Base-by-base conservation (phyloP, 306 rosid species). In the Corylus avellana region DNA sequence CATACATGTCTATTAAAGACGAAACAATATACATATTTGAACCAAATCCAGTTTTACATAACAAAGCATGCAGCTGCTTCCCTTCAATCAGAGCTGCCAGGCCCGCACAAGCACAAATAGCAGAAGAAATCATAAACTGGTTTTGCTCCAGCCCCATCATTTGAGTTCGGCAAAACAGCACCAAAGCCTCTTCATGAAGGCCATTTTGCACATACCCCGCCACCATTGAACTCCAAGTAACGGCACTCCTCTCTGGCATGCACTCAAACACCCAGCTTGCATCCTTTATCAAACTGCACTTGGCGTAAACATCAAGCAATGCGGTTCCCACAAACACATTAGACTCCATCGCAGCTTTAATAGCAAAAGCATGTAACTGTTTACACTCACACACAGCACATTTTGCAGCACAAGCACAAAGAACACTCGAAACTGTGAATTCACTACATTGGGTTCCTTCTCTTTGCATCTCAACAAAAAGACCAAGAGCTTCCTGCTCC, bases 191-290 rank as follows among this genome's bases (percentile, higher is more conserved):
- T 84, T 95, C 96, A 48, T 85, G 86, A 55, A 81, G 77, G 79
- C 84, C 94, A 84, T 88, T 91, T 74, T 90, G 97, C 61, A 87
- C 95, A 32, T 79, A 90, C 42, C 98, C 96, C 0, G 98, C 88
- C 61, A 83, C 79, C 92, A 92, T 88, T 17, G 98, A 95, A 89
- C 95, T 92, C 98, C 98, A 95, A 0, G 97, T 95, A 54, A 95
- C 97, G 53, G 64, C 85, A 82, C 70, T 92, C 68, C 78, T 89
- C 78, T 91, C 90, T 0, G 92, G 89, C 94, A 94, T 90, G 62
- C 85, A 83, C 82, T 84, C 85, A 67, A 92, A 92, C 27, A 95
- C 86, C 78, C 18, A 37, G 72, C 76, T 71, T 6, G 98, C 95
- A 55, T 90, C 91, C 80, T 84, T 81, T 70, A 90, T 82, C 55